Evolutionary conservation across 1,284 basidiomycete genomes (phyloP), one percentile per base, ranked within the genome.

Genomic region (Microbotryum scabiosae): DNA sequence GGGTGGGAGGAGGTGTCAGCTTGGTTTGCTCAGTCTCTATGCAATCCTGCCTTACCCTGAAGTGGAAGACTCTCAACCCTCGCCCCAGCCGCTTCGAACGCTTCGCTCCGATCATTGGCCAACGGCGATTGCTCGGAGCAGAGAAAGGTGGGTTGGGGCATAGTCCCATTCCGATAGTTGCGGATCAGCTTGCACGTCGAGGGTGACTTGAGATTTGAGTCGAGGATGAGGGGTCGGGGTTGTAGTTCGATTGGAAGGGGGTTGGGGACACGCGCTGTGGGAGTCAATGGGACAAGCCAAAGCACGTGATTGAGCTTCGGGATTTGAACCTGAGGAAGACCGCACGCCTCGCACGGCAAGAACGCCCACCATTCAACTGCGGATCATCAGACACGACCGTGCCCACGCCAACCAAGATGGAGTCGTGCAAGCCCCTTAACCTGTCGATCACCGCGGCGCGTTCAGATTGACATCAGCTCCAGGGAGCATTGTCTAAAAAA

Each of bases 311-410:
- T 14, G 56, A 8, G 36, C 14, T 9, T 9, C 30, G 30, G 32
- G 23, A 43, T 20, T 5, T 3, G 44, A 21, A 62, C 41, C 47
- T 48, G 25, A 36, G 5, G 28, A 5, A 48, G 28, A 43, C 32
- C 12, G n/a, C 20, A 8, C 25, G 49, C 23, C 28, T 41, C 5
- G 12, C 36, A 41, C 30, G 36, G 16, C 14, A 18, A 46, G 25
- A n/a, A 21, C 32, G 75, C 84, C 66, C 69, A 90, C 92, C 85
- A 72, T 93, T 96, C 25, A 98, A 79, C 70, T 94, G 87, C 12
- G 94, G 94, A 74, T 98, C 82, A 71, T 98, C 94, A 69, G 90
- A 90, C 52, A 91, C 75, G 14, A 90, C 84, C 0, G 94, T 97
- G 5, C 88, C 88, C 48, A 94, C 83, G 6, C 94, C 94, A 49